A percentile compares a stretch with the other conserved stretches of the same genome.
Conservation (phyloP, 2,329 filamentous ascomycete genomes). For the Hymenoscyphus fructigenus region DNA sequence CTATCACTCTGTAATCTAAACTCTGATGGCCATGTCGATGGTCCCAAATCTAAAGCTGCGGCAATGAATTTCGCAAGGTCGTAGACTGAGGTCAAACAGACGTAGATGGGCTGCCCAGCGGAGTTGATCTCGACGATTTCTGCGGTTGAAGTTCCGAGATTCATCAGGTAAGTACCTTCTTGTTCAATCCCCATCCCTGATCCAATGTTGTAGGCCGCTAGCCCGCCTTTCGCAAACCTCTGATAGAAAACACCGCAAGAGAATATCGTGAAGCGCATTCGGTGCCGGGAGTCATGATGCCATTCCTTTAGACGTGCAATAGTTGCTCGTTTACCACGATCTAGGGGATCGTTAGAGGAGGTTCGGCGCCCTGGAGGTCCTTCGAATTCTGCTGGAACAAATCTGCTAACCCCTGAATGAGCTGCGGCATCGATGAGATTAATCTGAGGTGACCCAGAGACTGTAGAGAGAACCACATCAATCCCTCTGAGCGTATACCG, state of each 20-base stretch:
- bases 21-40: slow-evolving; percentile 63
- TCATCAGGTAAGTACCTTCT: slow-evolving; percentile 65
- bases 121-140: slow-evolving; percentile 58
- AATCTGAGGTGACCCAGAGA: slow-evolving; percentile 64
- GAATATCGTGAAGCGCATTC: slow-evolving; percentile 69
- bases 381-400: slow-evolving; percentile 76
- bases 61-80: slow-evolving; percentile 72
- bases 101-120: slow-evolving; percentile 48
- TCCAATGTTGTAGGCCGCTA: slow-evolving; percentile 60
- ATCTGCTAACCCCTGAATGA: slow-evolving; percentile 61
- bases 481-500: slow-evolving; percentile 68
- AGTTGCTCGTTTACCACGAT: slow-evolving; percentile 59
- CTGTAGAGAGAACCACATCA: slow-evolving; percentile 73
- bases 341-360: slow-evolving; percentile 52
- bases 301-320: slow-evolving; percentile 57
- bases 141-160: slow-evolving; percentile 57
- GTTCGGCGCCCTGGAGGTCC: slow-evolving; percentile 58
- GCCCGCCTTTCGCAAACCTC: slow-evolving; percentile 66
- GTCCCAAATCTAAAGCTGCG: slow-evolving; percentile 63
- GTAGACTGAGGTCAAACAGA: slow-evolving; percentile 67
- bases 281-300: slow-evolving; percentile 43
- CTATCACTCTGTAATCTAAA: slow-evolving; percentile 69
- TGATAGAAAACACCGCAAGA: slow-evolving; percentile 77
- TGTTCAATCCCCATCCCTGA: slow-evolving; percentile 48
- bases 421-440: slow-evolving; percentile 72